Conservation (phyloP, 768 basidiomycete genomes). For the Cystoderma amianthinum region DNA sequence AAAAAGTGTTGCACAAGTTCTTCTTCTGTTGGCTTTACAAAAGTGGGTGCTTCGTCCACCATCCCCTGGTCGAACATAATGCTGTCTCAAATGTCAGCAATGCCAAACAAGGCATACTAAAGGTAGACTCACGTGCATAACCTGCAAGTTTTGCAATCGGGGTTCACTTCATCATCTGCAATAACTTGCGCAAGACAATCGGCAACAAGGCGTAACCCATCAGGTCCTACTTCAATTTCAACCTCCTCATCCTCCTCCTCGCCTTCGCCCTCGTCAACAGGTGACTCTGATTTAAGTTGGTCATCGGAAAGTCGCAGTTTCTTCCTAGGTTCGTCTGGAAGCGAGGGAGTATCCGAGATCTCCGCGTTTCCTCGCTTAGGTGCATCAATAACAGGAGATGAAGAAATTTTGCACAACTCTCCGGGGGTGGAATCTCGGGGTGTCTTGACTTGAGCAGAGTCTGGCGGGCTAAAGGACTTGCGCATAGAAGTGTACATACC, state of each 20-base stretch:
- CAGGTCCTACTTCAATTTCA: slow-evolving; percentile 28
- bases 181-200: slow-evolving; percentile 40
- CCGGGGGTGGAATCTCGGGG: slow-evolving; percentile 2
- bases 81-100: slow-evolving; percentile 13
- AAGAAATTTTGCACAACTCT: background rate
- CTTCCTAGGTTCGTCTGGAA: slow-evolving; percentile 5
- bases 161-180: slow-evolving; percentile 19
- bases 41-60: slow-evolving; percentile 19
- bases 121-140: slow-evolving; percentile 43
- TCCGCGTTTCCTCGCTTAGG: slow-evolving; percentile 6
- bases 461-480: background rate
- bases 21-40: slow-evolving; percentile 29
- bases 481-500: too few relatives aligned
- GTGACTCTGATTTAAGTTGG: slow-evolving; percentile 1
- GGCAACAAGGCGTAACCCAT: slow-evolving; percentile 30
- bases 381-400: slow-evolving; percentile 3
- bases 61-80: slow-evolving; percentile 22
- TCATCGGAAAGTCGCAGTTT: slow-evolving; percentile 4
- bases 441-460: slow-evolving; percentile 3
- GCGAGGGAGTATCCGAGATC: background rate
- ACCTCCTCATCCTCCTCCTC: slow-evolving; percentile 28
- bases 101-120: slow-evolving; percentile 1
- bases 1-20: slow-evolving; percentile 42
- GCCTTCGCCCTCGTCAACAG: slow-evolving; percentile 9
- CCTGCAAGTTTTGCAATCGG: slow-evolving; percentile 28